Evolutionary conservation across 1,284 basidiomycete species (phyloP), one percentile per base, ranked within the genome.

Genomic region (Pholiota adiposa): DNA sequence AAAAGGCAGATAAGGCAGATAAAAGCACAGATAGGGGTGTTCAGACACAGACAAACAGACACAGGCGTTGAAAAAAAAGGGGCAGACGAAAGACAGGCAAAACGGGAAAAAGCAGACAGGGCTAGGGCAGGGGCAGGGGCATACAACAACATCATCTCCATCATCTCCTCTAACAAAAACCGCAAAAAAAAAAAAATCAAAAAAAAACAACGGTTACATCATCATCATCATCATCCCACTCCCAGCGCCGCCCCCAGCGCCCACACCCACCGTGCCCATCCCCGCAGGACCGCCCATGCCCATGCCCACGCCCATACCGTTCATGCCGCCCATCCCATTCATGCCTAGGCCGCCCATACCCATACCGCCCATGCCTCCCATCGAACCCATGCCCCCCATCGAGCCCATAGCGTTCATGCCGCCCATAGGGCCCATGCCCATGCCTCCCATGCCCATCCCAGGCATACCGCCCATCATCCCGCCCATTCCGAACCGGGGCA

Each of bases 171-270:
- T 31, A 11, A 27, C n/a, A 11, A 33, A 51, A 31, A 23, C 16
- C 18, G 14, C 6, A 14, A 38, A 23, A 21, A 23, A 9, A n/a
- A 40, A 4, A 29, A n/a, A n/a, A n/a, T n/a, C n/a, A n/a, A n/a
- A 36, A 19, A 34, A 23, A 31, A 36, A 36, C 21, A 34, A 16
- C 34, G n/a, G 1, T 62, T 50, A 65, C 64, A 66, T 63, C 61
- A 65, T 64, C 66, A 66, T 67, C 66, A 66, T 67, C 63, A 64
- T 62, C 60, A 60, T 63, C 56, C 56, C 46, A 11, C 50, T 57
- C 43, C 59, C 64, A 11, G 27, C 46, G 14, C 58, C 60, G 16
- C 62, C 62, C 3, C 62, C 49, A 11, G 46, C 19, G 23, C 62
- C 50, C 12, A 51, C 21, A 1, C 56, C 43, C 5, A 43, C 52